Conservation (phyloP, 202 grass and related monocot species). For the Digitaria exilis region DNA sequence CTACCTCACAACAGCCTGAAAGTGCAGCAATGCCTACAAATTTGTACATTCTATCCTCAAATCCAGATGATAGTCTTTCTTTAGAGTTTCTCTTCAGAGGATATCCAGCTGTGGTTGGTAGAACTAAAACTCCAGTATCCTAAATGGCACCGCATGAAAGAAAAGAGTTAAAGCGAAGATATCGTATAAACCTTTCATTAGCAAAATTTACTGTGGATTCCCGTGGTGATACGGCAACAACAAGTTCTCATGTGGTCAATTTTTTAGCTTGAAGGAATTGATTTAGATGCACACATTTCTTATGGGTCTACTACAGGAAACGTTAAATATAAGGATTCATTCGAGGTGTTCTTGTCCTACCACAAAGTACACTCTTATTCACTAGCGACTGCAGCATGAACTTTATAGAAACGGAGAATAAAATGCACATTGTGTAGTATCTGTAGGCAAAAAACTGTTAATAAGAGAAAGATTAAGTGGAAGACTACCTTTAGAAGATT, state of each 20-base stretch:
- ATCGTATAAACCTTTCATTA: conserved; percentile 12
- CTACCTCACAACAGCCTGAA: conserved; percentile 95
- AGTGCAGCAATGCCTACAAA: conserved; percentile 83
- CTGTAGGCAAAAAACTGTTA: not conserved
- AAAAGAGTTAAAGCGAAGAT: conserved; percentile 26
- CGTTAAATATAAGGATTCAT: conserved; percentile 11
- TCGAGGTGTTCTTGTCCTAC: not conserved
- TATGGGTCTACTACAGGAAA: conserved; percentile 14
- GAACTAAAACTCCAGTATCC: conserved; percentile 91
- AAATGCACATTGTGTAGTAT: conserved; percentile 6
- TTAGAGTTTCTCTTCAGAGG: conserved; percentile 74
- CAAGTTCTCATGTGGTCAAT: not conserved
- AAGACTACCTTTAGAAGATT: conserved; percentile 88
- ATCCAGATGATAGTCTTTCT: conserved; percentile 68
- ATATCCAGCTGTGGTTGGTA: conserved; percentile 85
- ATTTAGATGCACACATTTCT: conserved; percentile 8
- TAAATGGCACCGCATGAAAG: conserved; percentile 40
- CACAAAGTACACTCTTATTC: conserved; percentile 2
- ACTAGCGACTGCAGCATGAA: conserved; percentile 28
- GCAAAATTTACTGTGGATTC: not conserved
- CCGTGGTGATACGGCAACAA: not conserved
- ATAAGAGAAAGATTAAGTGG: conserved; percentile 3
- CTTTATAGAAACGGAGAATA: not conserved
- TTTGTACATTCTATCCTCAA: conserved; percentile 76
- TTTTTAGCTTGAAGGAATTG: conserved; percentile 10